Evolutionary conservation across 768 basidiomycete genomes (phyloP), one percentile per base, ranked within the genome.

Genomic region (Mycena maculata): DNA sequence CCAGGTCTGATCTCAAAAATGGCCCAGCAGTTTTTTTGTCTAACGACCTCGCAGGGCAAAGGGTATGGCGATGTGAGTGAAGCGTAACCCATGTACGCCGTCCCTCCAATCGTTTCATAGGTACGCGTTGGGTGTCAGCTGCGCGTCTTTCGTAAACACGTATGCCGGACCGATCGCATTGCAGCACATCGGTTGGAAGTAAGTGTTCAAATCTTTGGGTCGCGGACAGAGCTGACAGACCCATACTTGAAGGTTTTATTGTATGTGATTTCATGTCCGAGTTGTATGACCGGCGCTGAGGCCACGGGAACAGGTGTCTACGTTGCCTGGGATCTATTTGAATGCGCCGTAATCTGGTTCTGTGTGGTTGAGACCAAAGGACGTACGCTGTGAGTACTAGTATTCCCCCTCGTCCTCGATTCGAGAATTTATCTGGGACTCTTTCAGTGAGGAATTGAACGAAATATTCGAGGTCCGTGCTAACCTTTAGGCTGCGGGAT

Each of bases 81-180:
- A 48, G 18, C 9, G 38, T 41, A 13, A 41, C 11, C 25, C 7
- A 2, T 15, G 9, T 9, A 30, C 23, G 20, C 12, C 25, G 2
- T 22, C 27, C n/a, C 12, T 15, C 25, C 23, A 4, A 48, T 33
- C 6, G 22, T 28, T 9, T 39, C 38, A 13, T 15, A 45, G 58
- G 50, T 82, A 79, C 57, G 79, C 73, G 16, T 62, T 75, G 13
- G 63, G 64, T 15, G 74, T 75, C 23, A 71, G 67, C 48, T 71
- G 71, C 60, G 74, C 74, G 7, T 74, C 72, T 18, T 75, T 78
- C 56, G 72, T 76, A 71, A 83, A 83, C 71, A 72, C 73, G 49
- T 83, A 80, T 56, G 82, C 82, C 5, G 81, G 82, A 3, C 83
- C 84, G 1, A 81, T 84, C 67, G 83, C 80, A 1, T 76, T 84